Evolutionary conservation across 2,329 filamentous ascomycete genomes (phyloP).

Genomic region (Aspergillus spinulosporus): DNA sequence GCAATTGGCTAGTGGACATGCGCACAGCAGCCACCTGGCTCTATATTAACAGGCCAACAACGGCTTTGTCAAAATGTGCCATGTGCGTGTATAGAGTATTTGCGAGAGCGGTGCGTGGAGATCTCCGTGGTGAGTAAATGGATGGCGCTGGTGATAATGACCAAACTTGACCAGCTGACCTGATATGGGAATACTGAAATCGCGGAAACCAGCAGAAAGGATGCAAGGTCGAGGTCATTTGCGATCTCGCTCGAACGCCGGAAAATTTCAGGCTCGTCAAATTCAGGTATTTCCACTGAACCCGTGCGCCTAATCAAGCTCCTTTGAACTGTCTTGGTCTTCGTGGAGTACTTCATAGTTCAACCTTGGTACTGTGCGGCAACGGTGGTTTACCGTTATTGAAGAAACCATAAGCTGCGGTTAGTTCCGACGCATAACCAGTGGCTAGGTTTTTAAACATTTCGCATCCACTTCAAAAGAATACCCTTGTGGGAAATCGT

Average conservation of each 20-base stretch:
- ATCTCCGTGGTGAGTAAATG: not conserved
- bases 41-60: constrained; percentile 16
- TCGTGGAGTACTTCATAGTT: too few species aligned
- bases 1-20: constrained; percentile 15
- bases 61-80: constrained; percentile 8
- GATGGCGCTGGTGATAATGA: not conserved
- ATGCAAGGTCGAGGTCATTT: not conserved
- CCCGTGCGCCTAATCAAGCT: not conserved
- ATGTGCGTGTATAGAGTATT: not conserved
- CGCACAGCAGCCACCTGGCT: constrained; percentile 19
- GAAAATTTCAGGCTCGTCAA: not conserved
- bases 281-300: not conserved
- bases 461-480: not conserved
- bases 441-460: not conserved
- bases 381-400: not conserved
- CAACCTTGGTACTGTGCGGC: not conserved
- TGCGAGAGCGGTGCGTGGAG: not conserved
- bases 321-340: not conserved
- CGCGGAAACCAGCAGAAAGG: constrained; percentile 4
- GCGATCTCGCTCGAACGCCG: not conserved
- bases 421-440: not conserved
- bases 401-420: not conserved
- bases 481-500: not conserved
- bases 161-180: not conserved
- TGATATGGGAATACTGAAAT: not conserved